phyloP scores from a whole-genome alignment of 345 rosid species.

The Linum tenue region DNA sequence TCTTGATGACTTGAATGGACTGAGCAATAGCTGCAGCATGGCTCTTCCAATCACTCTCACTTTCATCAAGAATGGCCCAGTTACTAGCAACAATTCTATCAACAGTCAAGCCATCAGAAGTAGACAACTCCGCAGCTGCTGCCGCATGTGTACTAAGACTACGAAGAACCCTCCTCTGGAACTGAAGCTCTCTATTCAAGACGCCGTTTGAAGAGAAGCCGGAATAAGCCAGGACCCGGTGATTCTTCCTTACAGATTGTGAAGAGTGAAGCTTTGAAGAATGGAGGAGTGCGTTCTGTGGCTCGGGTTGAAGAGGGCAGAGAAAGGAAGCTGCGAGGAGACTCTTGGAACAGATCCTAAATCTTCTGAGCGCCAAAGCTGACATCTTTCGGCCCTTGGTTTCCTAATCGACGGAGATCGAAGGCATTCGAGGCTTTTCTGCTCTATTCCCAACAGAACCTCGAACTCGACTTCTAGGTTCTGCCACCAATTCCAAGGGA shows the following conservation, averaged over 20 bases:
- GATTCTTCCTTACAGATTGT: background rate
- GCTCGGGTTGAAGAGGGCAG: background rate
- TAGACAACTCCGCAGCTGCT: slow-evolving; percentile 36
- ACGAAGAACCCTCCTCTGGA: slow-evolving; percentile 19
- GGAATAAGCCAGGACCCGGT: slow-evolving; percentile 10
- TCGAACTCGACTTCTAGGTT: too few species aligned
- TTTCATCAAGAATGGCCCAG: slow-evolving; percentile 74
- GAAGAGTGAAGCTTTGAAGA: background rate
- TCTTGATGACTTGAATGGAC: slow-evolving; percentile 82
- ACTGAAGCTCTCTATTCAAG: slow-evolving; percentile 9
- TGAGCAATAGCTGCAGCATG: slow-evolving; percentile 90
- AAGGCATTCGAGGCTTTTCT: background rate
- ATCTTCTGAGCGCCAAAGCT: slow-evolving; percentile 14
- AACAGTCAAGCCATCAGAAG: slow-evolving; percentile 76
- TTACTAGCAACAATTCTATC: slow-evolving; percentile 59
- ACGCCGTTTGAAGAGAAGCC: slow-evolving; percentile 22
- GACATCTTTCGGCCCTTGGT: slow-evolving; percentile 3
- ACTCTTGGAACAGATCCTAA: background rate
- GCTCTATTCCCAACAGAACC: too few species aligned
- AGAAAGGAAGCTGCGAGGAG: background rate
- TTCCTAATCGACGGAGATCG: background rate
- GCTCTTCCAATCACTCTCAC: slow-evolving; percentile 82
- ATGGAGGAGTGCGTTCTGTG: background rate
- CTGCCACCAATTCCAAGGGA: too few species aligned
- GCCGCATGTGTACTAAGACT: slow-evolving; percentile 41